A percentile compares a stretch with the other conserved stretches of the same genome.
Conservation (phyloP, 257 asterid species). For the Eucommia ulmoides region DNA sequence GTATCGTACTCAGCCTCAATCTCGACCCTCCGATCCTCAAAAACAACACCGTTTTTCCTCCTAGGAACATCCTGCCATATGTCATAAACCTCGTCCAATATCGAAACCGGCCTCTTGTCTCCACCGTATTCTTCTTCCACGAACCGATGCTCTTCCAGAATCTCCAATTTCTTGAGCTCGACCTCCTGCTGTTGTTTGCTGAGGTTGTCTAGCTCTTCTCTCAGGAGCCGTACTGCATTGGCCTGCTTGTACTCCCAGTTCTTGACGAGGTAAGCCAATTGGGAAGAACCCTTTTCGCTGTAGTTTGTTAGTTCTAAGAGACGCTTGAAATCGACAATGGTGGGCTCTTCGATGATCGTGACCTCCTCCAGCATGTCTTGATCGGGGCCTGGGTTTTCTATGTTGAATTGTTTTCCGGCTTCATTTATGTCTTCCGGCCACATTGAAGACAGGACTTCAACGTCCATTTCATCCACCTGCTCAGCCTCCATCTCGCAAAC, state of each 20-base stretch:
- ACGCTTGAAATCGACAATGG: constrained; percentile 59
- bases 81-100: constrained; percentile 55
- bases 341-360: constrained; percentile 51
- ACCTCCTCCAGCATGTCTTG: constrained; percentile 82
- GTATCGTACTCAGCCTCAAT: constrained; percentile 64
- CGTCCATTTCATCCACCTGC: constrained; percentile 59
- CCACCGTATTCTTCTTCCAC: constrained; percentile 66
- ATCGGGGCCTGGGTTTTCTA: constrained; percentile 63
- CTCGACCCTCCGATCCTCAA: constrained; percentile 35
- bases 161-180: constrained; percentile 82
- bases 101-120: constrained; percentile 69
- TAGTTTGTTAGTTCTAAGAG: constrained; percentile 63
- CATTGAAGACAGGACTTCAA: constrained; percentile 75
- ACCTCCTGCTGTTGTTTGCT: constrained; percentile 76
- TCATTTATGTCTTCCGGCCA: constrained; percentile 93
- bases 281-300: constrained; percentile 82
- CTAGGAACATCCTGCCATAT: constrained; percentile 40
- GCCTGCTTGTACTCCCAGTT: constrained; percentile 81
- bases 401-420: constrained; percentile 70
- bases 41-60: constrained; percentile 31
- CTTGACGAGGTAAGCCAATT: constrained; percentile 57
- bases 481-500: constrained; percentile 64
- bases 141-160: constrained; percentile 68
- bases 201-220: constrained; percentile 75
- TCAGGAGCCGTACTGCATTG: constrained; percentile 64